Conservation (phyloP, 2,329 filamentous ascomycete species). For the Saccharata proteae region DNA sequence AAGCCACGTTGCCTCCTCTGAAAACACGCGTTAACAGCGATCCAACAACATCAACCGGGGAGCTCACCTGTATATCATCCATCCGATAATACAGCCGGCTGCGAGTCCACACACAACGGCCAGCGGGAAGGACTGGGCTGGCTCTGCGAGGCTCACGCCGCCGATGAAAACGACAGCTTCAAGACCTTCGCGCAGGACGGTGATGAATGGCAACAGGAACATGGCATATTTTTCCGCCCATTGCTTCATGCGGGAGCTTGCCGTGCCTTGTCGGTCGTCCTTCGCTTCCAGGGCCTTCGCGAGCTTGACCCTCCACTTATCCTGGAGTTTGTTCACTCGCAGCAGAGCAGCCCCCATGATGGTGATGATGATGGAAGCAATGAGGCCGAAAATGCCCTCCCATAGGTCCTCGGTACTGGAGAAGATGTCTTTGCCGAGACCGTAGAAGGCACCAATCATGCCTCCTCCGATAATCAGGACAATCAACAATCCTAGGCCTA, state of each 20-base stretch:
- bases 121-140: slow-evolving; percentile 65
- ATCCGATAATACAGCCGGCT: slow-evolving; percentile 57
- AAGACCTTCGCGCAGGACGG: slow-evolving; percentile 73
- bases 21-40: slow-evolving; percentile 3
- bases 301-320: slow-evolving; percentile 80
- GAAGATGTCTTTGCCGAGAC: slow-evolving; percentile 55
- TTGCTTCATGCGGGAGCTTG: slow-evolving; percentile 41
- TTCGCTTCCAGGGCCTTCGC: slow-evolving; percentile 53
- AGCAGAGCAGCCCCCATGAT: slow-evolving; percentile 70
- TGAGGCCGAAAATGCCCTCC: slow-evolving; percentile 65
- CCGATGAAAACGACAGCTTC: slow-evolving; percentile 81
- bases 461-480: slow-evolving; percentile 52
- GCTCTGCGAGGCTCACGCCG: slow-evolving; percentile 65
- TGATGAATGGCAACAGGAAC: slow-evolving; percentile 78
- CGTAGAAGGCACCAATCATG: slow-evolving; percentile 64
- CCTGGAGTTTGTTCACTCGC: slow-evolving; percentile 69
- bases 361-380: slow-evolving; percentile 70
- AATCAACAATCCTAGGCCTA: slow-evolving; percentile 48
- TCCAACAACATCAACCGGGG: not conserved
- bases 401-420: slow-evolving; percentile 60
- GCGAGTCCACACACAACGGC: slow-evolving; percentile 61
- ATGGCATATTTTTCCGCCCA: slow-evolving; percentile 70
- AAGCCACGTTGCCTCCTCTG: slow-evolving; percentile 50
- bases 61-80: slow-evolving; percentile 63
- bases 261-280: slow-evolving; percentile 27